phyloP scores from a whole-genome alignment of 257 asterid genomes.

The Anisodus tanguticus region DNA sequence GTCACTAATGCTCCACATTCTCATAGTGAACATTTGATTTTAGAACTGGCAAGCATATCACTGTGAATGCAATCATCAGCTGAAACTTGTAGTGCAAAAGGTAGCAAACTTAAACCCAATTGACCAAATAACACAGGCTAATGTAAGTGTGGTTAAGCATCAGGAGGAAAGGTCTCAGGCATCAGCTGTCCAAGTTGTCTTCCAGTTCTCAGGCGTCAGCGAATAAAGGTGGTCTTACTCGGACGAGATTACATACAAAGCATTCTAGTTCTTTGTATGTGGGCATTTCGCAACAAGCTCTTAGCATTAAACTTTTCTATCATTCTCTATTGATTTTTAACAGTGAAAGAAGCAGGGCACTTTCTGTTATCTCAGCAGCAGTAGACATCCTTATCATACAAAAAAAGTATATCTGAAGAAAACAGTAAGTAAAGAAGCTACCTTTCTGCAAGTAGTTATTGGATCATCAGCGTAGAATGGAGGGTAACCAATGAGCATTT shows the following conservation, averaged over 20 bases:
- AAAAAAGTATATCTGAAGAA: not conserved
- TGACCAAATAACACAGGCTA: not conserved
- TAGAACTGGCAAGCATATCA: conserved; percentile 13
- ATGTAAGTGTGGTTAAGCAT: not conserved
- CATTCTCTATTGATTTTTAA: not conserved
- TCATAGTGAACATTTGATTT: conserved; percentile 1
- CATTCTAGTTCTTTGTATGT: conserved; percentile 1
- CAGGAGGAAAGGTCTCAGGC: not conserved
- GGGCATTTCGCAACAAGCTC: not conserved
- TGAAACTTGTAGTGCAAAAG: conserved; percentile 4
- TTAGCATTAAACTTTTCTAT: conserved; percentile 13
- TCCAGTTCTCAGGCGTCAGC: not conserved
- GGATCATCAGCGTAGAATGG: conserved; percentile 61
- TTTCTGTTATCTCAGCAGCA: conserved; percentile 15
- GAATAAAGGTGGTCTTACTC: not conserved
- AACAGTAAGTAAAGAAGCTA: conserved; percentile 27
- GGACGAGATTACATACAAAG: not conserved
- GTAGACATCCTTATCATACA: conserved; percentile 9
- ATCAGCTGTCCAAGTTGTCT: conserved; percentile 5
- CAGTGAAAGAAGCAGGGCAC: conserved; percentile 15
- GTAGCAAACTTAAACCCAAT: not conserved
- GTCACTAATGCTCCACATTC: not conserved
- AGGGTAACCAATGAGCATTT: conserved; percentile 63
- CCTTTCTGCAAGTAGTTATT: conserved; percentile 61
- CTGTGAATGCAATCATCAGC: not conserved